Percentiles rank a stretch among this genome's conserved stretches.
phyloP scores from a whole-genome alignment of 2,329 filamentous ascomycete species.

The Cladosporium sp. region DNA sequence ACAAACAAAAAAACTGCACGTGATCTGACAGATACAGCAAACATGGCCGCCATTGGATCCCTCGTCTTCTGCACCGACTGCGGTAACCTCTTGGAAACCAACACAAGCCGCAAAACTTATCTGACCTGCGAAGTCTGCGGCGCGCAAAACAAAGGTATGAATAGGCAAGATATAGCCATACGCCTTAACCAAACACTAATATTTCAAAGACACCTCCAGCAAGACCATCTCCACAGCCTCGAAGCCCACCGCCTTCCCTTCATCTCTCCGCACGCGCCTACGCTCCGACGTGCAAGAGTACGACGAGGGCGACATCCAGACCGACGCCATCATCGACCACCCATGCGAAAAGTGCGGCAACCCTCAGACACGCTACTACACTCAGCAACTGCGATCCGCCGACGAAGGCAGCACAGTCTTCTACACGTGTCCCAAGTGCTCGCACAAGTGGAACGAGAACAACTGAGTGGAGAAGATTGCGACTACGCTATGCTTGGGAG shows the following conservation, averaged over 20 bases:
- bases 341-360: constrained; percentile 79
- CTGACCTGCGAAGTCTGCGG: constrained; percentile 85
- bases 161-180: not conserved
- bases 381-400: constrained; percentile 82
- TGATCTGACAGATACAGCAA: constrained; percentile 22
- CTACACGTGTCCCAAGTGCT: constrained; percentile 78
- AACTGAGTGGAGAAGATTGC: constrained; percentile 50
- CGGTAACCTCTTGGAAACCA: constrained; percentile 82
- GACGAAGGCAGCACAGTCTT: constrained; percentile 95
- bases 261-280: constrained; percentile 75
- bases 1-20: not conserved
- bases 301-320: constrained; percentile 66
- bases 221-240: constrained; percentile 78
- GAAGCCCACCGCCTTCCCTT: constrained; percentile 90
- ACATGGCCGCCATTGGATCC: constrained; percentile 86
- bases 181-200: not conserved
- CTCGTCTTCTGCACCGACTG: constrained; percentile 92
- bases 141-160: constrained; percentile 74
- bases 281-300: constrained; percentile 82
- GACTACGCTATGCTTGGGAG: not conserved
- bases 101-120: constrained; percentile 72
- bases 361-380: constrained; percentile 80
- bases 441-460: constrained; percentile 70
- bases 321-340: constrained; percentile 66
- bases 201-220: constrained; percentile 66